Base-by-base conservation (phyloP, 2,329 filamentous ascomycete species). In the Arthroderma sp. region DNA sequence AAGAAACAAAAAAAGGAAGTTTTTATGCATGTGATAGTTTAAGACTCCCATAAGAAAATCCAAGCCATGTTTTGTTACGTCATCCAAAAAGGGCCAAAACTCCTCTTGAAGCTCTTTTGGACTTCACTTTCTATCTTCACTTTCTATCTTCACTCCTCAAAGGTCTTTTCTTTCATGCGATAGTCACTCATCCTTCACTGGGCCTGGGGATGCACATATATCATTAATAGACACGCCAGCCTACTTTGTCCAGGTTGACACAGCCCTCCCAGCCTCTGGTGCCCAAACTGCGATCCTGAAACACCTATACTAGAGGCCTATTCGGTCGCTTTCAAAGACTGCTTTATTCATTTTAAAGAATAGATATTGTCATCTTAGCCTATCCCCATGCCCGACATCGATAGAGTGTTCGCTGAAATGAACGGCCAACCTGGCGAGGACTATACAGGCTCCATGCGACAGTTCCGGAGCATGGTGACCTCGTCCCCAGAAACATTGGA, bases 301-400 rank as follows among this genome's bases (percentile, higher is more conserved):
- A 47, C 41, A 47, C 9, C 41, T 7, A n/a, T n/a, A 28, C 41
- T 25, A 2, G 6, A 37, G 13, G 35, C 4, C 28, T 31, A 7
- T 31, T 7, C 9, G 35, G 35, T 9, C 35, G 35, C 19, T 23
- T 4, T 11, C 41, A 47, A 47, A 44, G 41, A 25, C 41, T 23
- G 21, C 41, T 1, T 23, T 47, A 15, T 47, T 23, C n/a, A 33
- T n/a, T 31, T 6, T 4, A 2, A 28, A 4, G 28, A 51, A 51
- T 33, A 31, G 25, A 33, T 6, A 23, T n/a, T 17, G 6, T 19
- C 28, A 33, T n/a, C 13, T n/a, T 19, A 33, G 8, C 28, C 15
- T 51, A 17, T 49, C 21, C 44, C 7, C 43, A 60, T 60, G 56
- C 59, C 59, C 13, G 59, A 61, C 33, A 59, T 59, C 28, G 59